These are phyloP conservation scores for Golubevia sp. DNA, from an alignment of 1,284 basidiomycete species.

Conservation along the genomic window DNA sequence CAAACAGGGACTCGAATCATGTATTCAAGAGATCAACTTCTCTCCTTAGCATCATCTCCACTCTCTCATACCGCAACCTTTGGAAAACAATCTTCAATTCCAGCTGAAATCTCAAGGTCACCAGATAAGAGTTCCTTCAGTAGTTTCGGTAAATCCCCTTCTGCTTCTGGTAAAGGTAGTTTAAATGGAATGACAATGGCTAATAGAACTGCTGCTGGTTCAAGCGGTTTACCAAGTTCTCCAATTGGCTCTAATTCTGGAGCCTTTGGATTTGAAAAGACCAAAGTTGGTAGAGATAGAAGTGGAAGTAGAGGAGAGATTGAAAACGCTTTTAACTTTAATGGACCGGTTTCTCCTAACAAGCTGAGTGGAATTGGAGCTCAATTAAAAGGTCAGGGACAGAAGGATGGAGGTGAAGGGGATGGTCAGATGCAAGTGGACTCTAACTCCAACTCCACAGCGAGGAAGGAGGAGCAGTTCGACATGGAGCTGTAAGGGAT, in stretches of 20 bases:
- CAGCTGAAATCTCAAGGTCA: slow-evolving; percentile 13
- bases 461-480: slow-evolving; percentile 14
- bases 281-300: neutral
- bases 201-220: neutral
- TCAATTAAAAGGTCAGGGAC: neutral
- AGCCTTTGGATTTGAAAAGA: neutral
- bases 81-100: slow-evolving; percentile 5
- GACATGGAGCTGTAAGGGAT: slow-evolving; percentile 11
- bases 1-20: slow-evolving; percentile 25
- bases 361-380: no score
- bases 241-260: neutral
- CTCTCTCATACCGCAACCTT: slow-evolving; percentile 22
- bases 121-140: slow-evolving; percentile 7
- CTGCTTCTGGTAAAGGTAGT: neutral
- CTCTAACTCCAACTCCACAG: slow-evolving; percentile 1
- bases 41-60: slow-evolving; percentile 27
- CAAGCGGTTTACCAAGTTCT: neutral
- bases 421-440: neutral
- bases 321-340: no score
- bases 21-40: slow-evolving; percentile 39
- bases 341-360: no score
- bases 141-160: neutral
- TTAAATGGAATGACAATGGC: neutral
- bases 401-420: slow-evolving; percentile 4
- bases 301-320: no score